phyloP scores from a whole-genome alignment of 768 basidiomycete genomes.

The Lactarius sp. region DNA sequence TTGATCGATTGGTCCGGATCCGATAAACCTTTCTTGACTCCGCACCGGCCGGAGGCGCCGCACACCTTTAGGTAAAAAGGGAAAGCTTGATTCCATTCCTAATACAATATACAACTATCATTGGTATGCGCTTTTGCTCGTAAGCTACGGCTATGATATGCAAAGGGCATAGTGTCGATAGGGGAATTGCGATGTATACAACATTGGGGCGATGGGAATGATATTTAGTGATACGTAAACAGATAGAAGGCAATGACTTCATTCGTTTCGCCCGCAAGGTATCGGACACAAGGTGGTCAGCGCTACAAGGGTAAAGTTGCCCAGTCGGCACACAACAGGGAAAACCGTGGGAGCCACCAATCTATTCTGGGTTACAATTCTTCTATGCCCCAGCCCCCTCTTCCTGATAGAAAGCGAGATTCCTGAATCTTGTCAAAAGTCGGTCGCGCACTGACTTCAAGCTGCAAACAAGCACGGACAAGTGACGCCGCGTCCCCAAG shows the following conservation, averaged over 20 bases:
- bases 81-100: not conserved
- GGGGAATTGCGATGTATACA: slow-evolving; percentile 12
- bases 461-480: slow-evolving; percentile 76
- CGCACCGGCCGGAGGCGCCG: slow-evolving; percentile 19
- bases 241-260: not conserved
- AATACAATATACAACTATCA: slow-evolving; percentile 10
- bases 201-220: slow-evolving; percentile 3
- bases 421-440: slow-evolving; percentile 79
- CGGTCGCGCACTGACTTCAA: slow-evolving; percentile 74
- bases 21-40: slow-evolving; percentile 23
- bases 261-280: slow-evolving; percentile 9
- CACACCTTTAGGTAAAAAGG: not conserved
- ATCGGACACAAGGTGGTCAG: slow-evolving; percentile 12
- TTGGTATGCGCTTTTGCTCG: slow-evolving; percentile 1
- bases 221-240: slow-evolving; percentile 17
- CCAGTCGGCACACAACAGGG: not conserved
- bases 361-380: slow-evolving; percentile 17
- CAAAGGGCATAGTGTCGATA: slow-evolving; percentile 1
- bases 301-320: slow-evolving; percentile 4
- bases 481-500: slow-evolving; percentile 82
- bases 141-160: slow-evolving; percentile 10
- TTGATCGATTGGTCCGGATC: slow-evolving; percentile 25
- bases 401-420: slow-evolving; percentile 75
- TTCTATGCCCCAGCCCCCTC: slow-evolving; percentile 63
- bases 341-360: slow-evolving; percentile 2